Percentiles rank a stretch among this genome's conserved stretches.
Conservation (phyloP, 495 filamentous ascomycete genomes). For the Cercophora newfieldiana region DNA sequence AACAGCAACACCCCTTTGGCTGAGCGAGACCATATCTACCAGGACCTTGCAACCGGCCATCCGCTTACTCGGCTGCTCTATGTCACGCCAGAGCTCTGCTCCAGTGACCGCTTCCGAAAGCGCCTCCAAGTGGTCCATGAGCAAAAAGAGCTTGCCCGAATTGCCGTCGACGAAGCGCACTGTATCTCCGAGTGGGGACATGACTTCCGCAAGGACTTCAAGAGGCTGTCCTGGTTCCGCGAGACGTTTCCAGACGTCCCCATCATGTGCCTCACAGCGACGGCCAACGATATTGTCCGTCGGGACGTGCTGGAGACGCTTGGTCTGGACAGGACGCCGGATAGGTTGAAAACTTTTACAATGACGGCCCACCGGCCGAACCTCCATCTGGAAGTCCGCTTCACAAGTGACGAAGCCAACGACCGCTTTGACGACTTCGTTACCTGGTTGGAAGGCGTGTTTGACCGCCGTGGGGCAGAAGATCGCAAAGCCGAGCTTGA, state of each 20-base stretch:
- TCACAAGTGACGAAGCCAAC: slow-evolving; percentile 71
- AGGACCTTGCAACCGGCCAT: slow-evolving; percentile 83
- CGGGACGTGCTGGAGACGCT: slow-evolving; percentile 77
- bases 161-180: slow-evolving; percentile 93
- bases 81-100: slow-evolving; percentile 89
- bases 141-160: slow-evolving; percentile 78
- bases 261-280: slow-evolving; percentile 88
- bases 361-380: slow-evolving; percentile 81
- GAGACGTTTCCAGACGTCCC: slow-evolving; percentile 76
- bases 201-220: slow-evolving; percentile 93
- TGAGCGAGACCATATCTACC: slow-evolving; percentile 67
- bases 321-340: slow-evolving; percentile 54
- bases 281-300: slow-evolving; percentile 77
- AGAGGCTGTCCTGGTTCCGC: slow-evolving; percentile 85
- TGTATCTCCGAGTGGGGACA: slow-evolving; percentile 99
- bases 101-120: slow-evolving; percentile 73
- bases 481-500: slow-evolving; percentile 52
- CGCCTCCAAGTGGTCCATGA: slow-evolving; percentile 70
- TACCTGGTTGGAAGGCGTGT: slow-evolving; percentile 69
- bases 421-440: slow-evolving; percentile 69
- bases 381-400: slow-evolving; percentile 91
- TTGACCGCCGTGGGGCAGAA: slow-evolving; percentile 59
- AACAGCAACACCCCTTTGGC: slow-evolving; percentile 72
- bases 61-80: slow-evolving; percentile 83
- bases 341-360: slow-evolving; percentile 68